Evolutionary conservation across 2,329 filamentous ascomycete genomes (phyloP), one percentile per base, ranked within the genome.

Genomic region (Penicillium sp.): DNA sequence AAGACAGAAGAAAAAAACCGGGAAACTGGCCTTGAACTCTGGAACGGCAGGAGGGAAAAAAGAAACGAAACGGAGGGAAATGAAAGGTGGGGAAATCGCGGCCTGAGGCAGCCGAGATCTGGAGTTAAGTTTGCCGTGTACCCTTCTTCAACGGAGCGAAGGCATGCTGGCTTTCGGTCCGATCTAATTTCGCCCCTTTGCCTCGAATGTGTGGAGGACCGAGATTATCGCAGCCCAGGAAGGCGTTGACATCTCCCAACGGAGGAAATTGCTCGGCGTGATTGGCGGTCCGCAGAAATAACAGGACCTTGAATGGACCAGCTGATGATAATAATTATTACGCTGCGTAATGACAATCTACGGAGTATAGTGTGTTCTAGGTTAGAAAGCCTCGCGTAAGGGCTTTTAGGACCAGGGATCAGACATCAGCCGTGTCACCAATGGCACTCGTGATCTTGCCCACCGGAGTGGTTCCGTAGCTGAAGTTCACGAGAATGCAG

Each of bases 11-110:
- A 26, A 31, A 7, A 19, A 31, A 31, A 13, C 11, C 15, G 35
- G 15, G 15, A 41, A 41, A 13, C 35, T 15, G 35, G 35, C 35
- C 35, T 9, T 41, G 35, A 13, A 13, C 15, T 38, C 35, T 38
- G 35, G 35, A 38, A 38, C 35, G 9, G 3, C 35, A 41, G 35
- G 35, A 41, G 35, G 31, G 8, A 50, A 50, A 30, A 51, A 51
- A 49, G 31, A 19, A n/a, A n/a, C 13, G 23, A 7, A 51, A 50
- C 8, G 48, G 31, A 5, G 29, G 48, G 48, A 51, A 51, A 17
- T 9, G 35, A 51, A 51, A 51, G 48, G 48, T 51, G 48, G 48
- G 48, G 48, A 51, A 31, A 9, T 51, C 19, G 19, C 48, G n/a
- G 48, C 48, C 48, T 51, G 26, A 51, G 48, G 48, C 48, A 30